Evolutionary conservation across 2,329 filamentous ascomycete species (phyloP), one percentile per base, ranked within the genome.

Genomic region (Tolypocladium inflatum): DNA sequence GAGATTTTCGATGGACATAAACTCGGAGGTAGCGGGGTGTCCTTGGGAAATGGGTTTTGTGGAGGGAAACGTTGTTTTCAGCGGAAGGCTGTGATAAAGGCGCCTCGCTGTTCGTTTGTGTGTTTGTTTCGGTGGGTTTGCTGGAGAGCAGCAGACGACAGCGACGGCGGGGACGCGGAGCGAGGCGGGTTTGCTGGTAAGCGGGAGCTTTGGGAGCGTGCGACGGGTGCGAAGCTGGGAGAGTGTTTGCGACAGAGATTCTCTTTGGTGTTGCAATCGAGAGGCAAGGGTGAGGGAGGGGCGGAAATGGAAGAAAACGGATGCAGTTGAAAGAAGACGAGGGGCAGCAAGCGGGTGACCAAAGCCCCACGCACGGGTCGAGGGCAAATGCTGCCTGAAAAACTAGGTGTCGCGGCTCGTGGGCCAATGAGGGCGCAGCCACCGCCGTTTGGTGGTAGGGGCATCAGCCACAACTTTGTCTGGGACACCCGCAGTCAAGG

Each of bases 1-100:
- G 80, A 95, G 89, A 85, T 95, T 95, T 91, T 94, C 89, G 89
- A 94, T 94, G 86, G 90, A 94, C 90, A 94, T 94, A 92, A 91
- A 92, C 88, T 89, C 87, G 86, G 81, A 84, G 85, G 86, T 83
- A 72, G 73, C 70, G 77, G 80, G 81, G 78, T 77, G 68, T 73
- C 75, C 69, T 74, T 73, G 78, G 80, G 79, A 81, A 77, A 81
- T 73, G 75, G 77, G 75, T 79, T 77, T 73, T 75, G 65, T 73
- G 61, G 67, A 65, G 68, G 65, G 61, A 65, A 69, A 66, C 64
- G 63, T 61, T 65, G 63, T 67, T 64, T 64, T 71, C 67, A 80
- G 79, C 79, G 79, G 81, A 81, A 78, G 70, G 74, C 73, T 74
- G 61, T 58, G 57, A 70, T 11, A 69, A 72, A 55, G 54, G 42